A percentile compares a stretch with the other conserved stretches of the same genome.
phyloP scores from a whole-genome alignment of 768 basidiomycete genomes.

The Rhizopogon vesiculosus region DNA sequence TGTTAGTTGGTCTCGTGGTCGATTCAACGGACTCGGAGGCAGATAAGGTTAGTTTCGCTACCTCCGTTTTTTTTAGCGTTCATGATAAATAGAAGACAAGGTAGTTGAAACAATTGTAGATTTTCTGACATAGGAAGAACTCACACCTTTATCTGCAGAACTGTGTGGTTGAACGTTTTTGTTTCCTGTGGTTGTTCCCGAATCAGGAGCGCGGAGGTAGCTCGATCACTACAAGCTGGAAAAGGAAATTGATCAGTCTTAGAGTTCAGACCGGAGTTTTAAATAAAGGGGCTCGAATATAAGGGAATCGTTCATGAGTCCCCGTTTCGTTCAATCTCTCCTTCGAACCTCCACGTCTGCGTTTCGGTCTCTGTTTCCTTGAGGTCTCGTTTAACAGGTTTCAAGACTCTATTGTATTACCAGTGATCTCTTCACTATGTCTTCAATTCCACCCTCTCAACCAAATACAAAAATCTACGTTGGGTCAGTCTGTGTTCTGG shows the following conservation, averaged over 20 bases:
- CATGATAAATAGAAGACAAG: too few species aligned
- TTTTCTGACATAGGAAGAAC: too few species aligned
- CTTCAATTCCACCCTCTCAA: constrained; percentile 11
- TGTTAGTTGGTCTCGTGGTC: not conserved
- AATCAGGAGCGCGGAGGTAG: constrained; percentile 7
- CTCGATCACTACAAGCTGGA: constrained; percentile 12
- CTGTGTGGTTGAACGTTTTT: too few species aligned
- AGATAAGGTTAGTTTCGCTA: not conserved
- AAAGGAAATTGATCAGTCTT: constrained; percentile 20
- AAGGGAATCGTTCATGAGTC: constrained; percentile 30
- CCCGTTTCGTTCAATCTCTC: constrained; percentile 30
- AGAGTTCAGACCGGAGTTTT: constrained; percentile 45
- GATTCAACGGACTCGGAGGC: not conserved
- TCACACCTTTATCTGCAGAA: too few species aligned
- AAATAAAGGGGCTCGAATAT: constrained; percentile 38
- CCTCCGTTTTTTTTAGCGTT: too few species aligned
- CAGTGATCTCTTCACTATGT: constrained; percentile 22
- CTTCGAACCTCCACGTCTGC: constrained; percentile 47
- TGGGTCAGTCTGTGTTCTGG: constrained; percentile 78
- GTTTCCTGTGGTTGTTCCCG: too few species aligned
- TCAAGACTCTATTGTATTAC: constrained; percentile 49
- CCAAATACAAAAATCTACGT: constrained; percentile 75
- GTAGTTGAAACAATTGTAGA: too few species aligned
- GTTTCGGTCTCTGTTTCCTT: constrained; percentile 57
- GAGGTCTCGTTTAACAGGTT: constrained; percentile 47